Percentiles rank a stretch among this genome's conserved stretches.
phyloP scores from a whole-genome alignment of 257 asterid genomes.

The Voacanga thouarsii region DNA sequence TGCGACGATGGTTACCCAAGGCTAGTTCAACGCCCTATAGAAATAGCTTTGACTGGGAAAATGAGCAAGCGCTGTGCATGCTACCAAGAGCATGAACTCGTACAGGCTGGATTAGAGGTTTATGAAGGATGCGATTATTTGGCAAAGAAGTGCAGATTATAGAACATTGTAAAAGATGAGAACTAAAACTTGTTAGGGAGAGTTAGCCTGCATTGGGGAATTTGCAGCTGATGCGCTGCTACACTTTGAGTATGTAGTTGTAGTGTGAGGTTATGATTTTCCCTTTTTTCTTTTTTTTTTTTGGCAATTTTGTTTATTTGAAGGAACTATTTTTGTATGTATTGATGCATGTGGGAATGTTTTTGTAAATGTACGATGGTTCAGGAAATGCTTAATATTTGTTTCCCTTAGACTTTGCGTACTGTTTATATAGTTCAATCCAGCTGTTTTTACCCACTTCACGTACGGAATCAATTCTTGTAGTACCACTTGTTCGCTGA shows the following conservation, averaged over 20 bases:
- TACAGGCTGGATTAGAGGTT: conserved; percentile 59
- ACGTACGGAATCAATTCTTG: background rate
- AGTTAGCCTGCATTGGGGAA: background rate
- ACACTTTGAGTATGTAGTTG: background rate
- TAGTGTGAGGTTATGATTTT: background rate
- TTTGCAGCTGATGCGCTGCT: background rate
- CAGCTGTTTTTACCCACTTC: background rate
- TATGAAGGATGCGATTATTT: conserved; percentile 67
- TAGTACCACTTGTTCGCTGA: background rate
- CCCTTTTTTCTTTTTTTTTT: background rate
- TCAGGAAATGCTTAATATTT: background rate
- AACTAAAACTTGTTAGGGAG: background rate
- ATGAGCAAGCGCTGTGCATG: conserved; percentile 90
- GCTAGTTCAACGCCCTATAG: conserved; percentile 75
- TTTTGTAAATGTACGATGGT: background rate
- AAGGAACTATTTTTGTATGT: background rate
- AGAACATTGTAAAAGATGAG: conserved; percentile 7
- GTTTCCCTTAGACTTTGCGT: background rate
- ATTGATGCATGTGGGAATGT: background rate
- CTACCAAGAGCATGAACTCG: conserved; percentile 67
- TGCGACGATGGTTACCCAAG: conserved; percentile 95
- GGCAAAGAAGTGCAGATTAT: conserved; percentile 49
- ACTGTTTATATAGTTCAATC: background rate
- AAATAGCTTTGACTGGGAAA: conserved; percentile 85
- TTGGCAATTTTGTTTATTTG: background rate